Conservation (phyloP, 495 filamentous ascomycete genomes). For the Mycothermus thermophilus region DNA sequence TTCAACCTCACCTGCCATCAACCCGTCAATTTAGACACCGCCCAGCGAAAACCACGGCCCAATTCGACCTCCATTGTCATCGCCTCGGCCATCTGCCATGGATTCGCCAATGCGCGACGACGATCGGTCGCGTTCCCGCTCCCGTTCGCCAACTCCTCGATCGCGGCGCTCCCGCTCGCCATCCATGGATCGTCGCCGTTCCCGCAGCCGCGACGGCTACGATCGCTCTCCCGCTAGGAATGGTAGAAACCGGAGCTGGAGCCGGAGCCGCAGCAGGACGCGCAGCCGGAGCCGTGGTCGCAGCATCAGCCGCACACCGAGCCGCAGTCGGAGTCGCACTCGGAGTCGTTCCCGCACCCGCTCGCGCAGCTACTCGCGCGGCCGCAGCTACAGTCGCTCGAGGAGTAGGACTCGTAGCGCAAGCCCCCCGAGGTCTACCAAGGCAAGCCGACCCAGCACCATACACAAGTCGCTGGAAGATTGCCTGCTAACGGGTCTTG, state of each 20-base stretch:
- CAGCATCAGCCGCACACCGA: conserved; percentile 5
- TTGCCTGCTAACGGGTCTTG: background rate
- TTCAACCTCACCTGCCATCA: no score
- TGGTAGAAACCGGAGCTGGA: conserved; percentile 17
- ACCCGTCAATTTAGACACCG: no score
- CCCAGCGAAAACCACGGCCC: no score
- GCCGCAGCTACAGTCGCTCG: conserved; percentile 17
- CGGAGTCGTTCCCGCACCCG: conserved; percentile 6
- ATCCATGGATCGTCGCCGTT: conserved; percentile 5
- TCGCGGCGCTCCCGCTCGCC: conserved; percentile 11
- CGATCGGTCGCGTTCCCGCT: conserved; percentile 7
- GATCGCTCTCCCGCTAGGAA: conserved; percentile 18
- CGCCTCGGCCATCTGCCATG: no score
- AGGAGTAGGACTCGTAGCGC: conserved; percentile 23
- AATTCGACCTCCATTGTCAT: no score
- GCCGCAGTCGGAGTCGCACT: conserved; percentile 5
- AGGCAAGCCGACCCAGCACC: conserved; percentile 19
- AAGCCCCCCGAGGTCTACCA: conserved; percentile 19
- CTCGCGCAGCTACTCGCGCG: conserved; percentile 10
- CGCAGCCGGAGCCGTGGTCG: conserved; percentile 16
- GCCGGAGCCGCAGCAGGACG: conserved; percentile 15
- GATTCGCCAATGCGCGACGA: conserved; percentile 8
- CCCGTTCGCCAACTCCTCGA: conserved; percentile 9
- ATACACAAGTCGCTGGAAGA: background rate
- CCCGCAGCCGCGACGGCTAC: conserved; percentile 5